These are phyloP conservation scores for Saturnispora mendoncae DNA, from an alignment of 805 yeast genomes.

Conservation along the genomic window DNA sequence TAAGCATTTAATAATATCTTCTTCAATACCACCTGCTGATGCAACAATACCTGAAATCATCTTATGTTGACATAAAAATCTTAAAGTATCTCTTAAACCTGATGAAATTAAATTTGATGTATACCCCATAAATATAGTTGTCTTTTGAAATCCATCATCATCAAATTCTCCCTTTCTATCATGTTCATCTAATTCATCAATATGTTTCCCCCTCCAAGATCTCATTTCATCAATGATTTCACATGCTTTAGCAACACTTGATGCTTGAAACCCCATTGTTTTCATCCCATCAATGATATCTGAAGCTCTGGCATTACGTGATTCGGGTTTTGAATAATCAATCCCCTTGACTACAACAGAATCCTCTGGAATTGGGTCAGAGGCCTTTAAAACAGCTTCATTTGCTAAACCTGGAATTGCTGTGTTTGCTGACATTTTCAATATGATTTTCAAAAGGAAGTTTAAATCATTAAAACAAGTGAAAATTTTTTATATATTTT, in stretches of 20 bases:
- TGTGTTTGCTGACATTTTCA: constrained; percentile 14
- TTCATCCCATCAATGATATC: constrained; percentile 78
- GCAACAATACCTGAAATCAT: constrained; percentile 93
- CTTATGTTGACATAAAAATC: constrained; percentile 85
- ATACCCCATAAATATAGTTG: constrained; percentile 92
- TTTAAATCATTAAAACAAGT: too few species aligned
- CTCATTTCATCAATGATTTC: constrained; percentile 92
- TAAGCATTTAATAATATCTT: constrained; percentile 89
- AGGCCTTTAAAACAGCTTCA: constrained; percentile 84
- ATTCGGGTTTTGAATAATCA: constrained; percentile 74
- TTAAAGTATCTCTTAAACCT: constrained; percentile 84
- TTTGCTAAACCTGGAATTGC: constrained; percentile 65
- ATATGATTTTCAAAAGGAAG: not conserved
- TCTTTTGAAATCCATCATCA: constrained; percentile 65
- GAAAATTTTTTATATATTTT: not conserved
- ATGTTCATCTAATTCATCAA: constrained; percentile 58
- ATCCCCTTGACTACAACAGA: constrained; percentile 78
- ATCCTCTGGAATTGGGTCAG: constrained; percentile 77
- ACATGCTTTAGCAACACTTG: constrained; percentile 78
- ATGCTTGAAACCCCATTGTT: constrained; percentile 96
- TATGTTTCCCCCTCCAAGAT: constrained; percentile 81
- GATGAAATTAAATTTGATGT: constrained; percentile 94
- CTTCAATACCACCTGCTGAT: constrained; percentile 98
- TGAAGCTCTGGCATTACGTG: constrained; percentile 68
- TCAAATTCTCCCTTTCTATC: constrained; percentile 68